Evolutionary conservation across 768 basidiomycete genomes (phyloP), one percentile per base, ranked within the genome.

Genomic region (Podaxis mareebaensis): DNA sequence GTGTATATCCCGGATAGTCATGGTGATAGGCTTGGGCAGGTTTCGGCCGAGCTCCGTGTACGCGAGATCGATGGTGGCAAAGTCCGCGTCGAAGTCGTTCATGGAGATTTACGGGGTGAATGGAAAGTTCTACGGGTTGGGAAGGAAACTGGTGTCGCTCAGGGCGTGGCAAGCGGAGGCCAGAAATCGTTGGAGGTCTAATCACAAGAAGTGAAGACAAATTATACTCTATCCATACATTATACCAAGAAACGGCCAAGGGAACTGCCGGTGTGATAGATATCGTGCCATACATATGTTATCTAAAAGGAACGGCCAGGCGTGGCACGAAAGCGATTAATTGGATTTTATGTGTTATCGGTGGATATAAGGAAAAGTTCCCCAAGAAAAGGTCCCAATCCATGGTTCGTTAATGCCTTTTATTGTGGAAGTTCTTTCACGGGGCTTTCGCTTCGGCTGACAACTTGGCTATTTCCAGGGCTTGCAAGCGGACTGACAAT

Each of bases 401-500:
- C 42, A 12, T 30, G 28, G 10, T 48, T 24, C 28, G 5, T 15
- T 33, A 33, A 2, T 7, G 8, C 30, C 8, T n/a, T 33, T 48
- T 17, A 48, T 48, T 59, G 44, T n/a, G 28, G n/a, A 28, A 44
- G 2, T 3, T 28, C 49, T 49, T 52, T 38, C 3, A 26, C 38
- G 17, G 61, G 61, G 40, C 61, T 63, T 36, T 57, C 54, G 15
- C 44, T 56, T 22, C 61, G 46, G 28, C 61, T 62, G 30, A 15
- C 53, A 42, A 26, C 20, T 20, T 48, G 58, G 26, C 58, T 51
- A 38, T 33, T 26, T n/a, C 24, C 51, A 30, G 61, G 61, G 17
- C 61, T 63, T 2, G 61, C 54, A 36, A 63, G 54, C 15, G 61
- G 54, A 57, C 61, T 63, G 36, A 55, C 38, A 7, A 33, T 33